Evolutionary conservation across 108 stramenopile species (phyloP).

Genomic region (Skeletonema potamos): DNA sequence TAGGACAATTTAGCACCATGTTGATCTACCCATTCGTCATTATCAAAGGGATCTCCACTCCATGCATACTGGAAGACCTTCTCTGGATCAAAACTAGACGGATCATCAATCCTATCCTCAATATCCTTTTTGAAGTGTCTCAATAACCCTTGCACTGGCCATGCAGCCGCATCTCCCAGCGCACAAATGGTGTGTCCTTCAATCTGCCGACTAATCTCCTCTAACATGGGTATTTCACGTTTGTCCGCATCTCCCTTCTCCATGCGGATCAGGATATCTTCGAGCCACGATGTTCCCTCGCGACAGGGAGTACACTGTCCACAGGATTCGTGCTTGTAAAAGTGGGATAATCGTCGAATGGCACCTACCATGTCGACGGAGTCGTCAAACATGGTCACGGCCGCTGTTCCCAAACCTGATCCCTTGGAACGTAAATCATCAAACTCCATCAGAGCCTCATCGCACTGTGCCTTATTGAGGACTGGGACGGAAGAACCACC

Average conservation of each 20-base stretch:
- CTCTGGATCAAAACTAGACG: constrained; percentile 82
- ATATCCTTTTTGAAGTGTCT: constrained; percentile 97
- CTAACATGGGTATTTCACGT: constrained; percentile 99
- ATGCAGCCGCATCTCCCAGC: constrained; percentile 99
- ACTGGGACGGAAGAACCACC: constrained; percentile 99
- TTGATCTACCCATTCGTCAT: constrained; percentile 87
- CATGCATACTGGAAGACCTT: constrained; percentile 96
- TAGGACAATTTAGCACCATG: constrained; percentile 88
- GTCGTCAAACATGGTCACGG: constrained; percentile 99
- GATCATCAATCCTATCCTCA: constrained; percentile 95
- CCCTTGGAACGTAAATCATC: constrained; percentile 95
- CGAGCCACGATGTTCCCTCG: constrained; percentile 94
- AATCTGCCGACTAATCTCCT: constrained; percentile 99
- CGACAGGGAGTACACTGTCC: constrained; percentile 99
- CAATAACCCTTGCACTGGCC: constrained; percentile 99
- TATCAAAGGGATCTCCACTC: constrained; percentile 92
- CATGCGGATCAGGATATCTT: constrained; percentile 93
- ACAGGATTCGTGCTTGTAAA: constrained; percentile 99
- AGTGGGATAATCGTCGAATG: constrained; percentile 98
- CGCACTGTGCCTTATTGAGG: constrained; percentile 93
- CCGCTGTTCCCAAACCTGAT: constrained; percentile 98
- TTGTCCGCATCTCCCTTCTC: constrained; percentile 98
- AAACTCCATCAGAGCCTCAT: constrained; percentile 99
- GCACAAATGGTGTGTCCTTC: constrained; percentile 99
- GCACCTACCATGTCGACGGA: constrained; percentile 99